Conservation (phyloP, 306 rosid species). For the Dalbergia cultrata region DNA sequence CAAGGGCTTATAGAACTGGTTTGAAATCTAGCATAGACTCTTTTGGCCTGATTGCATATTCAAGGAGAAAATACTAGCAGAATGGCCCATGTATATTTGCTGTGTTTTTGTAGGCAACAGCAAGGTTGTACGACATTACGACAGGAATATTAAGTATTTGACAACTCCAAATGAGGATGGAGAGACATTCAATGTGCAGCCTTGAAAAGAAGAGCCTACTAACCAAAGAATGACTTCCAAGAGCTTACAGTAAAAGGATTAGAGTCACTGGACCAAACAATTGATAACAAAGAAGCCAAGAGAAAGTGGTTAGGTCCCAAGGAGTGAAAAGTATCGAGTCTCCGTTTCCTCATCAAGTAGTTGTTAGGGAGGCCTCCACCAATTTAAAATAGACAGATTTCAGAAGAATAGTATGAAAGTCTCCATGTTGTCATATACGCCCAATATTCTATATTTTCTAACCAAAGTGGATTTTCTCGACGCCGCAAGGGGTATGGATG, state of each 20-base stretch:
- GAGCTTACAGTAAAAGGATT: no score
- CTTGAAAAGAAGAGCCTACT: conserved; percentile 13
- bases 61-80: conserved; percentile 18
- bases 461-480: background rate
- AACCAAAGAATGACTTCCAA: background rate
- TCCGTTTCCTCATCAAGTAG: no score
- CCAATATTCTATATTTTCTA: background rate
- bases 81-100: background rate
- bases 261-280: no score
- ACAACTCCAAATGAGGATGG: background rate
- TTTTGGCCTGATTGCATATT: background rate
- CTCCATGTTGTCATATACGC: background rate
- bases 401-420: background rate
- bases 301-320: no score
- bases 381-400: no score
- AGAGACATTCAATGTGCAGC: background rate
- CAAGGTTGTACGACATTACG: background rate
- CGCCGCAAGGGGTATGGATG: background rate
- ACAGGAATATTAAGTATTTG: background rate
- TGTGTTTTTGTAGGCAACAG: background rate
- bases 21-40: background rate
- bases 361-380: no score
- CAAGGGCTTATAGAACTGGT: background rate
- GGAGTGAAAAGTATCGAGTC: no score
- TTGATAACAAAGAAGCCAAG: no score